Conservation (phyloP, 805 yeast species). For the Ogataea paraovalis region DNA sequence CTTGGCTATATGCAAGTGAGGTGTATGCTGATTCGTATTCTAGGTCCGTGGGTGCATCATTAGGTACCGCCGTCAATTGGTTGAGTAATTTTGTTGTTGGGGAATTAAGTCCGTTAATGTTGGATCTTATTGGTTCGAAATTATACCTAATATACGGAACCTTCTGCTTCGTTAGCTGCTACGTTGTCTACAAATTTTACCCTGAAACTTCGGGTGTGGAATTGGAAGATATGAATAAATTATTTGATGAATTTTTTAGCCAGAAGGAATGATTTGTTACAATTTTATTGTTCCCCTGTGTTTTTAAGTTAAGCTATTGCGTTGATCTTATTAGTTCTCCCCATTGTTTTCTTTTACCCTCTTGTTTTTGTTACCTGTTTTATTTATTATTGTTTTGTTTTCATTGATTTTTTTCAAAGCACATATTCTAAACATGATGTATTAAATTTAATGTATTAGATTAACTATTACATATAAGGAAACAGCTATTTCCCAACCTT, state of each 20-base stretch:
- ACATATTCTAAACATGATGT: background rate
- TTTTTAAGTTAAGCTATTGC: background rate
- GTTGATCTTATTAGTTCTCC: background rate
- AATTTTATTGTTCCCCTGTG: background rate
- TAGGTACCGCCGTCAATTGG: constrained; percentile 90
- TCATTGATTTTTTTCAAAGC: background rate
- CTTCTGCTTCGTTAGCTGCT: constrained; percentile 47
- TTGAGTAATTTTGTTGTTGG: constrained; percentile 85
- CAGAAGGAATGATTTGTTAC: background rate
- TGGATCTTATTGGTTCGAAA: constrained; percentile 72
- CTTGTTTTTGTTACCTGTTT: background rate
- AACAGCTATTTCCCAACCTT: constrained; percentile 23
- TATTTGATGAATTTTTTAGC: constrained; percentile 31
- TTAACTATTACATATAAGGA: too few relatives aligned
- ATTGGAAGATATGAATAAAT: constrained; percentile 54
- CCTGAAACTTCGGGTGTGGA: constrained; percentile 53
- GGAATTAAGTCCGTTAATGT: constrained; percentile 81
- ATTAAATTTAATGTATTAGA: too few relatives aligned
- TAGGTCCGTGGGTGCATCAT: constrained; percentile 82
- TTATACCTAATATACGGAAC: constrained; percentile 74
- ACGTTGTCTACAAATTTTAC: constrained; percentile 44
- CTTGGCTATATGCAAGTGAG: constrained; percentile 83
- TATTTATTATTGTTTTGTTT: background rate
- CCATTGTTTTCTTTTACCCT: background rate
- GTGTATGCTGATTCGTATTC: constrained; percentile 69